Conservation (phyloP, 768 basidiomycete species). For the Boletellus ananas region DNA sequence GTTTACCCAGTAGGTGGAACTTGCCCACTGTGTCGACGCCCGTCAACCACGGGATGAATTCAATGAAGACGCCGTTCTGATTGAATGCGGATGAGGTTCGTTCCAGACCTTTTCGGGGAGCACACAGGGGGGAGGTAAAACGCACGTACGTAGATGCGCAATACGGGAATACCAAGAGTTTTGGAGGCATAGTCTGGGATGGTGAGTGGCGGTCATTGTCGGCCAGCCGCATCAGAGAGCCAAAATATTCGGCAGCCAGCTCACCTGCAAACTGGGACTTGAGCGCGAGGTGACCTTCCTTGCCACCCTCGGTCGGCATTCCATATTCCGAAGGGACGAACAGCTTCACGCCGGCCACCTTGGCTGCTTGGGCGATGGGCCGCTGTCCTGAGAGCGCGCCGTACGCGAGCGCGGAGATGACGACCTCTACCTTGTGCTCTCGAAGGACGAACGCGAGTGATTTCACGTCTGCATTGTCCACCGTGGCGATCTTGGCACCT, state of each 20-base stretch:
- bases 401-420: constrained; percentile 32
- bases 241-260: constrained; percentile 3
- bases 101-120: background rate
- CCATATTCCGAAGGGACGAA: constrained; percentile 40
- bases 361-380: constrained; percentile 34
- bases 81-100: background rate
- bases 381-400: constrained; percentile 26
- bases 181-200: constrained; percentile 26
- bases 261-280: constrained; percentile 31
- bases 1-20: constrained; percentile 32
- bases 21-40: constrained; percentile 25
- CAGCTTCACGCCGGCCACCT: constrained; percentile 34
- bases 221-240: background rate
- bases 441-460: constrained; percentile 26
- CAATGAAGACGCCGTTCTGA: constrained; percentile 34
- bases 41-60: constrained; percentile 30
- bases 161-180: constrained; percentile 26
- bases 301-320: constrained; percentile 32
- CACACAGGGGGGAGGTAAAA: background rate
- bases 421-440: constrained; percentile 33
- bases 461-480: constrained; percentile 27
- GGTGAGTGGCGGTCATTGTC: background rate
- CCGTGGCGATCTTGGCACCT: constrained; percentile 25
- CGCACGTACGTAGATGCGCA: constrained; percentile 32
- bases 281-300: constrained; percentile 19